phyloP scores from a whole-genome alignment of 768 basidiomycete species.

The Tephrocybe sp. region DNA sequence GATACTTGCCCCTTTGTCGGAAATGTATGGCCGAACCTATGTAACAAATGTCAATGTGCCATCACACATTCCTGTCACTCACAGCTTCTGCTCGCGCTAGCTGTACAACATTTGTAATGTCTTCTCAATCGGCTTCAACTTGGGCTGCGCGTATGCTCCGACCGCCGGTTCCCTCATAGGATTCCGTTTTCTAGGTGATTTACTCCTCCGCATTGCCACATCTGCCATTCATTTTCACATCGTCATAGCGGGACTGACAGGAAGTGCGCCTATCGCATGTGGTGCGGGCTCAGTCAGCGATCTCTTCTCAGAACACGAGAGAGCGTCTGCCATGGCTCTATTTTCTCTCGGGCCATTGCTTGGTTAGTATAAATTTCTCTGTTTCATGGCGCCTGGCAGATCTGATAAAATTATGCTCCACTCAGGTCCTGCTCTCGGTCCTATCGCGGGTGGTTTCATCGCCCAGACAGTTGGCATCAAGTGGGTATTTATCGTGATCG shows the following conservation, averaged over 20 bases:
- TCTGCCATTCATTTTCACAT: background rate
- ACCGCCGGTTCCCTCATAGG: constrained; percentile 51
- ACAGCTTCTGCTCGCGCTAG: background rate
- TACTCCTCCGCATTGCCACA: background rate
- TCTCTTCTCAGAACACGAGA: constrained; percentile 55
- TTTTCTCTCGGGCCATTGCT: constrained; percentile 63
- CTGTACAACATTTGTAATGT: constrained; percentile 64
- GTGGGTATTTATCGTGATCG: constrained; percentile 57
- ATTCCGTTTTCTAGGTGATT: constrained; percentile 70
- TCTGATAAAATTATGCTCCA: constrained; percentile 4
- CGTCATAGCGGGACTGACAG: constrained; percentile 55
- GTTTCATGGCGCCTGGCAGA: background rate
- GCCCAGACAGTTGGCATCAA: constrained; percentile 55
- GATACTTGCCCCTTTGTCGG: constrained; percentile 63
- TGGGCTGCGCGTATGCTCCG: constrained; percentile 71
- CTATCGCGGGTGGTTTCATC: constrained; percentile 66
- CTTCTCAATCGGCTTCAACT: constrained; percentile 59
- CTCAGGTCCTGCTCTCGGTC: constrained; percentile 52
- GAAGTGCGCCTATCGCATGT: constrained; percentile 60
- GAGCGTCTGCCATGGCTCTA: constrained; percentile 63
- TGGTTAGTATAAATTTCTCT: constrained; percentile 28
- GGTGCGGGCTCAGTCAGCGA: constrained; percentile 69
- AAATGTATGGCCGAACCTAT: constrained; percentile 72
- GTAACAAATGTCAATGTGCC: constrained; percentile 16
- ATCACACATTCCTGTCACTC: background rate